Evolutionary conservation across 345 rosid genomes (phyloP), one percentile per base, ranked within the genome.

Genomic region (Balakata baccata): DNA sequence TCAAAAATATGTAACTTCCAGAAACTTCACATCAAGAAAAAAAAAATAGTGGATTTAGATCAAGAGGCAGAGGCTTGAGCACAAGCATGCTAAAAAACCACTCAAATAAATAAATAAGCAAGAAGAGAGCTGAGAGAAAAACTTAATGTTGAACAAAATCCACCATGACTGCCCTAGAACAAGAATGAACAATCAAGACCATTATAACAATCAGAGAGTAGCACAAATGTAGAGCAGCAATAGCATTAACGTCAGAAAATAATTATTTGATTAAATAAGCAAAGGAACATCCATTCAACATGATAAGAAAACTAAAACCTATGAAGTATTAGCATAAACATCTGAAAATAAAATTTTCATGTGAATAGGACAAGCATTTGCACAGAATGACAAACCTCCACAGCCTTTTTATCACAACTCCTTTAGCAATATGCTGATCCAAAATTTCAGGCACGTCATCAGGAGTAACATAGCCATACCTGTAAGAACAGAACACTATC

Each of bases 391-490:
- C 72, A 74, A 37, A 94, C 99, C 99, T 94, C 91, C 88, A 89
- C 74, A 92, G 85, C 41, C 91, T 85, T 74, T 89, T 84, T 63
- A 94, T 78, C 64, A 89, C 83, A 70, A 81, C 78, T 76, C 98
- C 97, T 79, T 88, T 84, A 7, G 84, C 88, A 75, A 94, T 87
- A 84, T 94, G 98, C 88, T 90, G 89, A 77, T 94, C 97, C 34
- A 94, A 86, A 85, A 94, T 57, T 67, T 85, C 91, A 78, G 97
- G 93, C 65, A 94, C 93, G 74, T 94, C 98, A 66, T 82, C 85
- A 23, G 98, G 97, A 77, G 95, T 88, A 25, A 94, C 98, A 83
- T 94, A 94, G 54, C 98, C 98, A 81, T 90, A 94, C 98, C 98
- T 94, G 80, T 80, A 84, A 39, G 39, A 68, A 39, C 10, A 4